Conservation (phyloP, 768 basidiomycete genomes). For the Kwoniella newhampshirensis region DNA sequence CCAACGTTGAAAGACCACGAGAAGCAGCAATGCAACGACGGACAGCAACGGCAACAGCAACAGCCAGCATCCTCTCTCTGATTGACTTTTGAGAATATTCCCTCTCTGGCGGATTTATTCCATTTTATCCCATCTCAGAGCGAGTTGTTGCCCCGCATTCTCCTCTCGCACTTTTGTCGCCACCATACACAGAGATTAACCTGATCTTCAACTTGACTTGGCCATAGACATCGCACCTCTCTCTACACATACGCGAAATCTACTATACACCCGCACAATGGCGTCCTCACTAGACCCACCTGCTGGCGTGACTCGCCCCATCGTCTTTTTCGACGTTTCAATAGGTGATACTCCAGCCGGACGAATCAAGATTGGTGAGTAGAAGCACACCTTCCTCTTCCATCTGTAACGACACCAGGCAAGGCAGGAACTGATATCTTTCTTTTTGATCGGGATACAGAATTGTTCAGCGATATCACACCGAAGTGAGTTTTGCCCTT, state of each 20-base stretch:
- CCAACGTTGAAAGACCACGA: no score
- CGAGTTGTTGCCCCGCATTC: neutral
- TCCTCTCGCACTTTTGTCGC: neutral
- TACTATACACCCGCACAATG: slow-evolving; percentile 19
- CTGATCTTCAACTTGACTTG: no score
- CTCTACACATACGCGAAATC: no score
- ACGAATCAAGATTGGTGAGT: slow-evolving; percentile 79
- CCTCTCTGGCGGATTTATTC: no score
- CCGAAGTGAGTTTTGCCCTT: slow-evolving; percentile 68
- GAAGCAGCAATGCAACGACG: no score
- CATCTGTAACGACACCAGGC: no score
- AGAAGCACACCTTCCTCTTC: neutral
- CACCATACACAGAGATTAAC: no score
- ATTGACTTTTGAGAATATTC: slow-evolving; percentile 3
- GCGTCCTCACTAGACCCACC: slow-evolving; percentile 42
- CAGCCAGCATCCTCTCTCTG: no score
- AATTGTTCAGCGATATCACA: slow-evolving; percentile 90
- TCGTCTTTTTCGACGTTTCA: slow-evolving; percentile 95
- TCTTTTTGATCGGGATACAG: slow-evolving; percentile 12
- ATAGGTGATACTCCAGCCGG: slow-evolving; percentile 97
- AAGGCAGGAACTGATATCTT: slow-evolving; percentile 3
- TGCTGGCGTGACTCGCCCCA: slow-evolving; percentile 61
- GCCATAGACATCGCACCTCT: no score
- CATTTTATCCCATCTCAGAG: slow-evolving; percentile 1
- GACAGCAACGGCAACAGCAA: neutral